Base-by-base conservation (phyloP, 352 stramenopile genomes). In the Elongisporangium anandrum region DNA sequence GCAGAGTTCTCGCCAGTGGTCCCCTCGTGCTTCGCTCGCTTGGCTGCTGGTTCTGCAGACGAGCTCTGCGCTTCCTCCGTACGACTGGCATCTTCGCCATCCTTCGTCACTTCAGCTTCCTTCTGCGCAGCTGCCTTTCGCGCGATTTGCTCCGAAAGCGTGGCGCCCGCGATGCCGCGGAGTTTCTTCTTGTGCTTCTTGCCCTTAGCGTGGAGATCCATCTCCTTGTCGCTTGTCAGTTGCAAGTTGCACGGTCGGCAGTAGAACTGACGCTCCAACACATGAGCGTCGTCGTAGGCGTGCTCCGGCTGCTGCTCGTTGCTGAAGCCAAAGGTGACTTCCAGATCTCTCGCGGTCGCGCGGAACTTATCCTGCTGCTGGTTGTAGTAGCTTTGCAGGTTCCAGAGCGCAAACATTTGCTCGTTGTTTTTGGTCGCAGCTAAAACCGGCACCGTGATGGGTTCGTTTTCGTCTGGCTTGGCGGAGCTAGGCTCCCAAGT, bases 121-220 rank as follows among this genome's bases (percentile, higher is more conserved):
- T 52, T 19, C 21, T 59, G 60, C 63, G 64, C 22, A 12, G 59
- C 65, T 2, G 63, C 60, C 60, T 73, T 72, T 8, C 61, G 52
- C 4, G 79, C 65, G 24, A 83, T 60, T 19, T 67, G 71, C 62
- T 85, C 76, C 21, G 80, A 86, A 23, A 88, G 70, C 9, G 81
- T 85, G 3, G 69, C 68, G 0, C 78, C 72, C 20, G 73, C 71
- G 21, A 78, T 61, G 23, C 68, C 63, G 50, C 81, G 77, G 49
- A 89, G 39, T 54, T 87, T 79, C 54, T 89, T 90, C 70, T 95
- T 92, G 76, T 95, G 86, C 41, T 85, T 87, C 64, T 91, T 91
- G 48, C 86, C 86, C 57, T 90, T 88, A 49, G 65, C 68, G 64
- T 95, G 86, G 39, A 92, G 62, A 45, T 69, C 79, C 0, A 89